Conservation (phyloP, 2,329 filamentous ascomycete genomes). For the Nigrospora sphaerica region DNA sequence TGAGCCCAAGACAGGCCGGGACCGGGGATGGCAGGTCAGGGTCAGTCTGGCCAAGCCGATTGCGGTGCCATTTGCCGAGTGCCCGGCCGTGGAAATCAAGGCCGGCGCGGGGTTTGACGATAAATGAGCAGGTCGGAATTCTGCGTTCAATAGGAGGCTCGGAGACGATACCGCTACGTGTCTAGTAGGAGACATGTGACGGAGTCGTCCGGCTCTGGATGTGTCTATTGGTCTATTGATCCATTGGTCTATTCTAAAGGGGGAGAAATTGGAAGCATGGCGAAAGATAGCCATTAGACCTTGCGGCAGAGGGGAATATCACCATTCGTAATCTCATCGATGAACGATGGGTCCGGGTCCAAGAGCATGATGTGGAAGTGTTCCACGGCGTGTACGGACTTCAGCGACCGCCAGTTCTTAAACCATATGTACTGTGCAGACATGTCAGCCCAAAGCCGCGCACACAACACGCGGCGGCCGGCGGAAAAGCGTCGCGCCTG, state of each 20-base stretch:
- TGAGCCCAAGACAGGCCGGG: conserved; percentile 25
- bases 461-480: conserved; percentile 11
- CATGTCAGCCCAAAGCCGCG: not conserved
- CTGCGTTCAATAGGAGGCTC: no score
- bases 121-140: no score
- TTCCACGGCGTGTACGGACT: conserved; percentile 80
- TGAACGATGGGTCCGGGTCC: conserved; percentile 62
- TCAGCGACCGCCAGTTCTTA: conserved; percentile 81
- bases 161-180: no score
- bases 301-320: conserved; percentile 61
- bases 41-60: conserved; percentile 65
- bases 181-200: no score
- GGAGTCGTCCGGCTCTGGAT: no score
- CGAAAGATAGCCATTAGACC: conserved; percentile 7
- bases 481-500: not conserved
- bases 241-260: no score
- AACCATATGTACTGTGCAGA: conserved; percentile 57
- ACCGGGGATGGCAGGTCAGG: conserved; percentile 44
- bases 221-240: no score
- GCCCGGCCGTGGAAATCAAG: conserved; percentile 57
- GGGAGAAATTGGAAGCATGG: no score
- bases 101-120: conserved; percentile 16
- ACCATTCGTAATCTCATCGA: conserved; percentile 63
- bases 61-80: conserved; percentile 66
- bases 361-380: conserved; percentile 94